Base-by-base conservation (phyloP, 768 basidiomycete genomes). In the Coprinopsis cinerea region DNA sequence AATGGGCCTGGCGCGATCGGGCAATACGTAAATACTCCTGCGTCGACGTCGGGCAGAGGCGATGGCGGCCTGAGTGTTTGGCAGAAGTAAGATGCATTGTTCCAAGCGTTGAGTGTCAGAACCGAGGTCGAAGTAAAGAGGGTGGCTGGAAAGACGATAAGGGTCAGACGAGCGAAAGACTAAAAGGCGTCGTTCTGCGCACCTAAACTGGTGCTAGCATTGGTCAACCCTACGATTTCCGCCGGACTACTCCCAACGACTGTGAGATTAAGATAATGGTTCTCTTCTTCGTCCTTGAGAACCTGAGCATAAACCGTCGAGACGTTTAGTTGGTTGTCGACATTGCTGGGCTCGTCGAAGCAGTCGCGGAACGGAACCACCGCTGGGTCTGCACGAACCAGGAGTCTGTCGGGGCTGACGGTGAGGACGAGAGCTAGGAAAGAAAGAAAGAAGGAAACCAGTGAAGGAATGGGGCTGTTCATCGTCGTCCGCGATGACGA, bases 51-150 rank as follows among this genome's bases (percentile, higher is more conserved):
- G 42, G 82, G 78, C 22, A 92, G 73, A 3, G 86, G 82, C 10
- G 87, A 86, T 14, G 85, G 79, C 11, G 92, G 88, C 23, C 85
- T 82, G 36, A 97, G 69, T n/a, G 81, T 74, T 22, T 76, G 64
- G 65, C 95, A 98, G 53, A 97, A 72, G 61, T 77, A 90, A 2
- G 84, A 79, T 53, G 78, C 79, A 55, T 85, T 84, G 41, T 74
- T 74, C 66, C 77, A 86, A 53, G 85, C 78, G 53, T 74, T 76
- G 57, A 94, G 79, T 2, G 92, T 92, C 44, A 94, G 78, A 18
- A 92, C 78, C 47, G 80, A 76, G 1, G 89, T 84, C 9, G 88
- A 81, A 37, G 85, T 86, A 70, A 95, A 94, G 35, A 96, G 76
- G 6, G 92, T 96, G 15, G 92, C 91, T 85, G 57, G 17, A 51